Conservation (phyloP, 192 early-diverging fungal genomes). For the Podila minutissima region DNA sequence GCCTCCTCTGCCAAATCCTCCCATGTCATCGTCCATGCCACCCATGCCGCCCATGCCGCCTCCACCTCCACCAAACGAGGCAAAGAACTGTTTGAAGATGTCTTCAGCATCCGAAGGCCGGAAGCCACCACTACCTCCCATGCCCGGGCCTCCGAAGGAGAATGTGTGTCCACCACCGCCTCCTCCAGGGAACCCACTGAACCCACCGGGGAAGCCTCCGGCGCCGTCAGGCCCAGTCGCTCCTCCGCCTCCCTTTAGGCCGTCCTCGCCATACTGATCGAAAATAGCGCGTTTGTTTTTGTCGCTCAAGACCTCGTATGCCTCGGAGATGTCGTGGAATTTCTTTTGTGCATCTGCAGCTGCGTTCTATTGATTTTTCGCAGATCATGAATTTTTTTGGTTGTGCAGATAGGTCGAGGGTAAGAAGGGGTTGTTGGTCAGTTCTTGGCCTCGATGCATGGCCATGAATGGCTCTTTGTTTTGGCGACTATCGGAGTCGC, state of each 20-base stretch:
- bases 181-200: conserved; percentile 59
- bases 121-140: conserved; percentile 61
- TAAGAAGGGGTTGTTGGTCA: background rate
- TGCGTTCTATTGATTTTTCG: conserved; percentile 16
- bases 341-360: conserved; percentile 70
- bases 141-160: conserved; percentile 60
- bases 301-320: conserved; percentile 96
- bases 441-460: background rate
- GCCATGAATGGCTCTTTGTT: no score
- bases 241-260: conserved; percentile 76
- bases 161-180: conserved; percentile 71
- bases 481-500: no score
- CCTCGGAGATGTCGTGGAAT: conserved; percentile 98
- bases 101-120: conserved; percentile 82
- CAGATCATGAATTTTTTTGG: background rate
- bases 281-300: conserved; percentile 91
- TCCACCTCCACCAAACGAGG: conserved; percentile 63
- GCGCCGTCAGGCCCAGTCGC: conserved; percentile 64
- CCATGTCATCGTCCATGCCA: conserved; percentile 25
- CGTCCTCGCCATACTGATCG: conserved; percentile 96
- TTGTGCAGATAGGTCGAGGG: background rate
- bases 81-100: conserved; percentile 92
- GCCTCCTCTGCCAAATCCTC: conserved; percentile 5
- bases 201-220: conserved; percentile 60
- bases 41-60: conserved; percentile 44